Evolutionary conservation across 176 grass and related monocot species (phyloP), one percentile per base, ranked within the genome.

Genomic region (Oryza punctata): DNA sequence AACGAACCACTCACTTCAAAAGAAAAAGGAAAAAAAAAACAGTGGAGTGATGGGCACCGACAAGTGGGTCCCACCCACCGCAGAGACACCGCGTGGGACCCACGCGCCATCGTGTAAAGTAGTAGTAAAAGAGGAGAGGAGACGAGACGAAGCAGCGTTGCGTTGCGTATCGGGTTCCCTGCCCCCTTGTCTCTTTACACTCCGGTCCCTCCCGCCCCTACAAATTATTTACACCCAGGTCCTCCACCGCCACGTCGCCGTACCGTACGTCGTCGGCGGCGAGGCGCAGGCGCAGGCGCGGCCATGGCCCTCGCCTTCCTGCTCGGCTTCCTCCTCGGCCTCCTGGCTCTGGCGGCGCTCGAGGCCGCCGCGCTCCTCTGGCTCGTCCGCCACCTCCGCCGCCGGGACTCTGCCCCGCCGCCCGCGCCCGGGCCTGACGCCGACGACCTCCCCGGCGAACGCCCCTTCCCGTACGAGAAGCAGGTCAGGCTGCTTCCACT

Each of bases 251-350:
- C 37, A 8, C 37, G 33, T 77, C 10, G 63, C 7, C 75, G 40
- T 47, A 8, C 37, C 37, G 37, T 38, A 28, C 47, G 47, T 50
- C 47, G 3, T n/a, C 52, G 52, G 18, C 52, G 52, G 52, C 52
- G 52, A 38, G 37, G 37, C 32, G 69, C 6, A 12, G 80, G n/a
- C n/a, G n/a, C n/a, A n/a, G 52, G 52, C 52, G 52, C 7, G 37
- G 37, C 76, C 84, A 89, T 91, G 88, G 57, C 88, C n/a, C 47
- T 82, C 47, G 73, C 72, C 46, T 93, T 95, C 93, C 83, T 88
- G 14, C 8, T 59, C 44, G 95, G 95, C 0, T 95, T 95, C 69
- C 69, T 98, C 59, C 26, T 89, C 67, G 96, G 96, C 16, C 21
- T 85, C 37, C 50, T 88, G 10, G 68, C 78, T 57, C 91, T 98